Evolutionary conservation across 176 grass and related monocot species (phyloP).

Genomic region (Juncus inflexus): DNA sequence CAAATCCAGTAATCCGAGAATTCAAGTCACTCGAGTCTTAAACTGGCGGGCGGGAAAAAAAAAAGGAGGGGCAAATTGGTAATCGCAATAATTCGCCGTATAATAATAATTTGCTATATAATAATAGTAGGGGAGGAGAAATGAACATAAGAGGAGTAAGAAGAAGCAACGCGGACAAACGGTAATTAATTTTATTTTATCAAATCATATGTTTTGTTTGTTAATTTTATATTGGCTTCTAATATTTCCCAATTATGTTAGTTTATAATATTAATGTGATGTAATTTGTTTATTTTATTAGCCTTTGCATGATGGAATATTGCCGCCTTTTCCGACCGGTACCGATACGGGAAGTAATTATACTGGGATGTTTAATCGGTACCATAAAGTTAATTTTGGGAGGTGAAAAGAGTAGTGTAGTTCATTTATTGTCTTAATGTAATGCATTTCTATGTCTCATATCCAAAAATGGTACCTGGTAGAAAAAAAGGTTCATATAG

Average conservation of each 20-base stretch:
- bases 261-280: conserved; percentile 6
- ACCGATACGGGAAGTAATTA: conserved; percentile 11
- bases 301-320: not conserved
- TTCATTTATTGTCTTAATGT: too few relatives aligned
- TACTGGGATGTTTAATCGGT: conserved; percentile 10
- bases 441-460: too few relatives aligned
- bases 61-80: conserved; percentile 20
- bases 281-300: too few relatives aligned
- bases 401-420: too few relatives aligned
- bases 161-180: conserved; percentile 16
- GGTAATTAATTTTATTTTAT: conserved; percentile 6
- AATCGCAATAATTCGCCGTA: not conserved
- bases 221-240: not conserved
- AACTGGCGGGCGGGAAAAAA: not conserved
- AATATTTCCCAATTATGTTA: conserved; percentile 2
- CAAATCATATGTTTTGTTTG: not conserved
- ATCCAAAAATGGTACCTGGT: too few relatives aligned
- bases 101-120: too few relatives aligned
- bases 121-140: not conserved
- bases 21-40: conserved; percentile 6
- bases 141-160: not conserved
- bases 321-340: conserved; percentile 26
- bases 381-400: not conserved
- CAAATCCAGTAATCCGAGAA: conserved; percentile 17
- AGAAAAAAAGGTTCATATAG: too few relatives aligned